These are phyloP conservation scores for Furcasterigmium sp. DNA, from an alignment of 2,329 filamentous ascomycete genomes.

Conservation along the genomic window DNA sequence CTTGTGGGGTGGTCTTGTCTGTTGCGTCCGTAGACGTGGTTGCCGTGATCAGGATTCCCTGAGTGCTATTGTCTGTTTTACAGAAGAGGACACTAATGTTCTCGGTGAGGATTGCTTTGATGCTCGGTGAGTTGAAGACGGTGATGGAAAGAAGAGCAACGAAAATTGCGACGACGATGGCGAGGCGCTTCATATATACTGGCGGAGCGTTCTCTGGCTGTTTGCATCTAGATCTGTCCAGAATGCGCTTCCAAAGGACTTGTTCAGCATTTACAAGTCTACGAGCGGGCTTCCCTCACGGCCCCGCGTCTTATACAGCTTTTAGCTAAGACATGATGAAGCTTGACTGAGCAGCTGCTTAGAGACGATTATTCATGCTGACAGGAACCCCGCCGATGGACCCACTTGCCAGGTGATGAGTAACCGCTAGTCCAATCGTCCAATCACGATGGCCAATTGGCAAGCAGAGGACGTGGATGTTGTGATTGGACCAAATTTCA, in stretches of 20 bases:
- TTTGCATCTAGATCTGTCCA: conserved; percentile 6
- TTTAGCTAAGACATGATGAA: conserved; percentile 4
- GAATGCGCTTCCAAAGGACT: conserved; percentile 8
- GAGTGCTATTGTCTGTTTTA: conserved; percentile 14
- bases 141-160: conserved; percentile 31
- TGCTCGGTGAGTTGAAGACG: conserved; percentile 18
- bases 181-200: conserved; percentile 34
- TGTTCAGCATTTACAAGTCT: conserved; percentile 14
- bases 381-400: conserved; percentile 5
- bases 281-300: no score
- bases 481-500: no score
- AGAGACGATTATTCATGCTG: conserved; percentile 13
- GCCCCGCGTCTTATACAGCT: conserved; percentile 6
- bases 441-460: no score
- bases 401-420: background rate
- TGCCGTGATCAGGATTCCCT: no score
- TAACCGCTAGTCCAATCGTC: background rate
- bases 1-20: conserved; percentile 6
- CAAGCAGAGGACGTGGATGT: no score
- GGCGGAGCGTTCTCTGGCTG: background rate
- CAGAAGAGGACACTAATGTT: conserved; percentile 16
- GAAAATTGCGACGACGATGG: conserved; percentile 25
- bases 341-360: conserved; percentile 2
- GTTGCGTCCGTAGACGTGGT: conserved; percentile 4
- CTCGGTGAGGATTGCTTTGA: conserved; percentile 11